Percentiles rank a stretch among this genome's conserved stretches.
Conservation (phyloP, 2,329 filamentous ascomycete genomes). For the Lecanicillium sp. region DNA sequence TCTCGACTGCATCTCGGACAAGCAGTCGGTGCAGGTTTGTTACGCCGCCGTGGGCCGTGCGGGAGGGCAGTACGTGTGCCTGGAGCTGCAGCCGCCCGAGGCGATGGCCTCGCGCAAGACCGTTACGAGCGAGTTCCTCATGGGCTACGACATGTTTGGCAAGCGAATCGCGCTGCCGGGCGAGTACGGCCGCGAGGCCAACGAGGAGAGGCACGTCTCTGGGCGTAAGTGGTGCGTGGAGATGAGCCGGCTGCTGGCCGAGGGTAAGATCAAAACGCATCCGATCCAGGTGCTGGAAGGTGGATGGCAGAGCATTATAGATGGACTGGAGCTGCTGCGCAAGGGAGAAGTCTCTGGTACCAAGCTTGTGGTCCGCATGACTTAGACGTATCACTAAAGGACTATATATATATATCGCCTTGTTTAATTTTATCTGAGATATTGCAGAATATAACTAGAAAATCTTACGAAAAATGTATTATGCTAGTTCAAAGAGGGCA, state of each 20-base stretch:
- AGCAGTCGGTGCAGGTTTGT: slow-evolving; percentile 9
- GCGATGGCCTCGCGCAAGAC: background rate
- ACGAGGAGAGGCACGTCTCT: background rate
- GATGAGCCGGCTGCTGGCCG: slow-evolving; percentile 2
- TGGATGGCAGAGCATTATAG: background rate
- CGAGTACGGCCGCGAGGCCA: background rate
- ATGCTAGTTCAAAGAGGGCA: background rate
- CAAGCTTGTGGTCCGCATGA: background rate
- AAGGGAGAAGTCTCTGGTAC: slow-evolving; percentile 1
- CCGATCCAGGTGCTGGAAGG: background rate
- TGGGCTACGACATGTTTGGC: background rate
- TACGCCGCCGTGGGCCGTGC: slow-evolving; percentile 7
- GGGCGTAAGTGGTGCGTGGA: background rate
- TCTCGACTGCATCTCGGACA: slow-evolving; percentile 12
- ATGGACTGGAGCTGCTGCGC: slow-evolving; percentile 1
- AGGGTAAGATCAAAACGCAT: background rate
- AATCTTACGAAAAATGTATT: background rate
- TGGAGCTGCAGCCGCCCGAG: background rate
- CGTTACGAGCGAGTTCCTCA: background rate
- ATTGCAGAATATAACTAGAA: background rate
- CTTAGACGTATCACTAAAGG: background rate
- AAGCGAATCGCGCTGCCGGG: slow-evolving; percentile 11
- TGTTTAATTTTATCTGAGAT: background rate
- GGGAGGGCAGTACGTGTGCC: background rate
- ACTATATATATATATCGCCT: background rate